These are phyloP conservation scores for Cucurbita argyrosperma DNA, from an alignment of 306 rosid genomes.

Conservation along the genomic window DNA sequence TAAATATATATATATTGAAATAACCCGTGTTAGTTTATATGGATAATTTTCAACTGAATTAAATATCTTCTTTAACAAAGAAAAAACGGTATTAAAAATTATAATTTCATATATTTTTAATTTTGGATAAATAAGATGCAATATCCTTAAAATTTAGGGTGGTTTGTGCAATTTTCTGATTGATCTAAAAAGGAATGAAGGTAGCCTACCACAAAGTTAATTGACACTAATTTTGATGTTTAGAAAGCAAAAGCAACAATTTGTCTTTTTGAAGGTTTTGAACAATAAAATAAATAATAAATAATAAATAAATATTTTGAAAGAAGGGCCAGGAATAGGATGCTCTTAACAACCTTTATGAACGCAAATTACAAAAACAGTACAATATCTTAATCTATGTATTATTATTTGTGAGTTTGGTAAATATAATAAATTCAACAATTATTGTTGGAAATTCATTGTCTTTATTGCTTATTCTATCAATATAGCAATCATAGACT, in stretches of 20 bases:
- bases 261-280: neutral
- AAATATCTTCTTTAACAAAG: too few species aligned
- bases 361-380: neutral
- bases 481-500: too few species aligned
- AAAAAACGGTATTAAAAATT: too few species aligned
- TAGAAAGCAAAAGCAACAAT: conserved; percentile 4
- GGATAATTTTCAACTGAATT: too few species aligned
- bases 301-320: neutral
- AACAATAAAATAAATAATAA: neutral
- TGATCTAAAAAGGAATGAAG: neutral
- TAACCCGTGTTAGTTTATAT: too few species aligned
- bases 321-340: neutral
- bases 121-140: neutral
- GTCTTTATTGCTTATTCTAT: too few species aligned
- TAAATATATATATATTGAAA: too few species aligned
- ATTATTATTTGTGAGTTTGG: neutral
- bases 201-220: neutral
- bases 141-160: neutral
- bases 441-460: too few species aligned
- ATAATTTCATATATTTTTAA: too few species aligned
- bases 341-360: neutral
- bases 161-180: neutral
- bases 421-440: neutral
- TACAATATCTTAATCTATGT: neutral
- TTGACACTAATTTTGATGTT: conserved; percentile 1